phyloP scores from a whole-genome alignment of 352 stramenopile species.

The Pythium brachiatum region DNA sequence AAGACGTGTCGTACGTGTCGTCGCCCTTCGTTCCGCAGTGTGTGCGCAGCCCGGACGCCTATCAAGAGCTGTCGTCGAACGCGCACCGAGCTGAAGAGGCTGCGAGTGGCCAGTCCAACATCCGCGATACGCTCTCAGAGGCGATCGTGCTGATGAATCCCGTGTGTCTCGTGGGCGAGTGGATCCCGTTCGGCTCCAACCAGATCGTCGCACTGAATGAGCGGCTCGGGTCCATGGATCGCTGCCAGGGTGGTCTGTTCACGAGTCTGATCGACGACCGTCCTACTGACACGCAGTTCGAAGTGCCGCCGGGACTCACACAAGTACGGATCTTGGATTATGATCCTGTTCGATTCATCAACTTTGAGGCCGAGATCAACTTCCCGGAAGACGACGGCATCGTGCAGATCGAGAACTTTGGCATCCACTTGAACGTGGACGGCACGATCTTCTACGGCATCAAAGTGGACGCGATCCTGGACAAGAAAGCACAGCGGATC shows the following conservation, averaged over 20 bases:
- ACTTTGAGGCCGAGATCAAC: conserved; percentile 97
- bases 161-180: conserved; percentile 94
- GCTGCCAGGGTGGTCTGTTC: conserved; percentile 93
- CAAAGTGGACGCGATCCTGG: conserved; percentile 92
- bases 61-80: conserved; percentile 83
- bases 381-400: conserved; percentile 92
- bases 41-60: conserved; percentile 85
- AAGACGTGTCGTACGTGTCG: conserved; percentile 95
- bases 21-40: conserved; percentile 94
- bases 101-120: conserved; percentile 80
- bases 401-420: conserved; percentile 95
- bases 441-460: conserved; percentile 77
- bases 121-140: conserved; percentile 90
- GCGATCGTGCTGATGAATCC: conserved; percentile 94
- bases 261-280: conserved; percentile 89
- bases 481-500: conserved; percentile 94
- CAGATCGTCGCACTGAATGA: conserved; percentile 96
- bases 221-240: conserved; percentile 93
- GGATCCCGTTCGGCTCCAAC: conserved; percentile 96
- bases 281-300: conserved; percentile 76
- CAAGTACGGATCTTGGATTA: conserved; percentile 95
- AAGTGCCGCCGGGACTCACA: conserved; percentile 87
- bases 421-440: conserved; percentile 70
- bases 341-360: conserved; percentile 95
- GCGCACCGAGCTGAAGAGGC: conserved; percentile 87